These are phyloP conservation scores for Aspergillus sergii DNA, from an alignment of 2,329 filamentous ascomycete genomes.

Conservation along the genomic window DNA sequence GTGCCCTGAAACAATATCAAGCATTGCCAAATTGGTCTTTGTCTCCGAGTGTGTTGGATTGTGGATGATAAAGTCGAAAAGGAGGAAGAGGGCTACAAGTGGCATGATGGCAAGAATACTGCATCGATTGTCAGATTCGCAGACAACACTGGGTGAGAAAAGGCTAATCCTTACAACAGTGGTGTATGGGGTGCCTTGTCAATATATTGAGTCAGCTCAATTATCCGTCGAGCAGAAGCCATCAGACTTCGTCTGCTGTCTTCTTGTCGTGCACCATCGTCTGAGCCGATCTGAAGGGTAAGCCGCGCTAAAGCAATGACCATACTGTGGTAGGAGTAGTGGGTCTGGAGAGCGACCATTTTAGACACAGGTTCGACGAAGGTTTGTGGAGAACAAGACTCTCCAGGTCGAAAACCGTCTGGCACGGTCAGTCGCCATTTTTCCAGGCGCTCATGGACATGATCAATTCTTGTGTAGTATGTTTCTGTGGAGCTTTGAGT, in stretches of 20 bases:
- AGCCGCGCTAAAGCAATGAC: not conserved
- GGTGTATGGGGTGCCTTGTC: not conserved
- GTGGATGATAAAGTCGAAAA: conserved; percentile 46
- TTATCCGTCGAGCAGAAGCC: not conserved
- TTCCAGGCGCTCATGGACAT: not conserved
- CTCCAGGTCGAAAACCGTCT: not conserved
- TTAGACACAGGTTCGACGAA: not conserved
- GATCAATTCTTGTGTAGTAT: not conserved
- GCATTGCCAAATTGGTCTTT: conserved; percentile 3
- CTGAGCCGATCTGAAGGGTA: not conserved
- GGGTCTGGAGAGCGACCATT: not conserved
- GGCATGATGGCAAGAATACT: conserved; percentile 39
- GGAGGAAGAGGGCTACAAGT: conserved; percentile 40
- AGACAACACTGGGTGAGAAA: no score
- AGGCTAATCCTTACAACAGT: not conserved
- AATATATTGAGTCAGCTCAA: conserved; percentile 4
- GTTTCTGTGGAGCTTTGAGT: conserved; percentile 12
- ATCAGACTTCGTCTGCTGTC: not conserved
- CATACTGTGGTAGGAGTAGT: conserved; percentile 1
- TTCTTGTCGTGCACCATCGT: not conserved
- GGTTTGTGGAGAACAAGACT: conserved; percentile 14
- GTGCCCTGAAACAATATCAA: conserved; percentile 36
- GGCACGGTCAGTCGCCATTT: not conserved
- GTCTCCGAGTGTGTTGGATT: conserved; percentile 21
- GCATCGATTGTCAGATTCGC: not conserved